These are phyloP conservation scores for Alternaria novae-zelandiae DNA, from an alignment of 2,329 filamentous ascomycete genomes.

Conservation along the genomic window DNA sequence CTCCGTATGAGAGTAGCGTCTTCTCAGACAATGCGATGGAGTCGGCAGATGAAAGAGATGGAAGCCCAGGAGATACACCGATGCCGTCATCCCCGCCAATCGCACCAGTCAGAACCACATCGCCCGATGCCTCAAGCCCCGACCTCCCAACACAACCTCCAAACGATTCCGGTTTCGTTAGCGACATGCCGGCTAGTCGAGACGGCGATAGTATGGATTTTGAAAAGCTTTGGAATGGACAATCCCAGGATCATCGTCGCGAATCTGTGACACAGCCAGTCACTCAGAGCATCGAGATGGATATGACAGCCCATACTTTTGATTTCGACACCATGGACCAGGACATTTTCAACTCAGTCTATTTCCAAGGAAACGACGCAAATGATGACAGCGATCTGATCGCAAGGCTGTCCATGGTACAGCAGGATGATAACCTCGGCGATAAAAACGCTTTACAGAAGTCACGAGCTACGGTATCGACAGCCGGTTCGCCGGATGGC, in stretches of 20 bases:
- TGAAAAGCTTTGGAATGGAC: constrained; percentile 25
- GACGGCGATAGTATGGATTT: constrained; percentile 65
- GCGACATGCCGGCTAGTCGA: constrained; percentile 73
- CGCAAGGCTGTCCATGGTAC: neutral
- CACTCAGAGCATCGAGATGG: constrained; percentile 30
- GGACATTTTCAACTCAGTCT: constrained; percentile 7
- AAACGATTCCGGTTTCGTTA: constrained; percentile 83
- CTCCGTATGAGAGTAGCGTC: constrained; percentile 39
- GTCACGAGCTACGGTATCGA: constrained; percentile 10
- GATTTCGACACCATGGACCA: constrained; percentile 15
- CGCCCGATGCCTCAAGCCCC: constrained; percentile 80
- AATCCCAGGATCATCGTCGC: constrained; percentile 23
- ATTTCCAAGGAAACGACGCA: constrained; percentile 8
- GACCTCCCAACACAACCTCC: constrained; percentile 64
- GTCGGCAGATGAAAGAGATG: constrained; percentile 57
- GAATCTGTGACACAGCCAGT: constrained; percentile 22
- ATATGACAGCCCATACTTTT: constrained; percentile 10
- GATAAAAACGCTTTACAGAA: constrained; percentile 4
- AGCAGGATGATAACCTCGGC: neutral
- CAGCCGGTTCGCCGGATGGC: constrained; percentile 29
- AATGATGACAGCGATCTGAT: constrained; percentile 4
- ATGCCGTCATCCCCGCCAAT: constrained; percentile 92
- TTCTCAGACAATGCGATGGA: constrained; percentile 53
- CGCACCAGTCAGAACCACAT: constrained; percentile 62
- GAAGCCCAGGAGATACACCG: constrained; percentile 64